phyloP scores from a whole-genome alignment of 2,329 filamentous ascomycete species.

The Proliferodiscus dingleyae region DNA sequence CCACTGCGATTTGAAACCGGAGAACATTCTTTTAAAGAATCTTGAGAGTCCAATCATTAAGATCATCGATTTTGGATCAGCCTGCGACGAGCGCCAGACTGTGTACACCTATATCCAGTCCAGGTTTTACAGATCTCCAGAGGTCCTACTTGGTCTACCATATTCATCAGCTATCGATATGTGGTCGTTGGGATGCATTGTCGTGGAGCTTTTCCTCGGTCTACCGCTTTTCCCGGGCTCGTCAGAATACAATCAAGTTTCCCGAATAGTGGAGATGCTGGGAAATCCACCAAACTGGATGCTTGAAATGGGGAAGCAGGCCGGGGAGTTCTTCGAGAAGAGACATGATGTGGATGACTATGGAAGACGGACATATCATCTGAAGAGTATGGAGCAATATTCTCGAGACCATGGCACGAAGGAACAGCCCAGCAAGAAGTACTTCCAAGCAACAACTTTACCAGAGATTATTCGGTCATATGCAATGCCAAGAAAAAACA shows the following conservation, averaged over 20 bases:
- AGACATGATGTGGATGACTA: slow-evolving; percentile 77
- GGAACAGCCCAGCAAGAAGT: slow-evolving; percentile 99
- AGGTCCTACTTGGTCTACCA: slow-evolving; percentile 89
- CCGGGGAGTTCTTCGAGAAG: slow-evolving; percentile 96
- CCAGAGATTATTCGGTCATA: slow-evolving; percentile 98
- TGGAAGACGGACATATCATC: slow-evolving; percentile 79
- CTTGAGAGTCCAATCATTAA: slow-evolving; percentile 99
- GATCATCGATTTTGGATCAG: slow-evolving; percentile 98
- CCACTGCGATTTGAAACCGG: slow-evolving; percentile 96
- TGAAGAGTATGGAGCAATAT: slow-evolving; percentile 98
- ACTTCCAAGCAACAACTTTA: slow-evolving; percentile 89
- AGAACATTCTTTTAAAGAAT: slow-evolving; percentile 97
- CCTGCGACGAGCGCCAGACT: slow-evolving; percentile 95
- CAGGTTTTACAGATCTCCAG: slow-evolving; percentile 93
- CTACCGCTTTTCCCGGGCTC: slow-evolving; percentile 93
- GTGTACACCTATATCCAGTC: slow-evolving; percentile 99
- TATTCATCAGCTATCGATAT: slow-evolving; percentile 99
- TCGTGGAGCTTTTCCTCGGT: slow-evolving; percentile 94
- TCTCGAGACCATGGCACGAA: slow-evolving; percentile 93
- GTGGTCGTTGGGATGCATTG: slow-evolving; percentile 98
- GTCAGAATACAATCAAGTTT: slow-evolving; percentile 98
- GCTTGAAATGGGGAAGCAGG: slow-evolving; percentile 98
- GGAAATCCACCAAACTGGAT: slow-evolving; percentile 97
- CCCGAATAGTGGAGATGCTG: slow-evolving; percentile 95
- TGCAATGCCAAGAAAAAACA: slow-evolving; percentile 97